Percentiles rank a stretch among this genome's conserved stretches.
Conservation (phyloP, 345 rosid species). For the Mercurialis annua region DNA sequence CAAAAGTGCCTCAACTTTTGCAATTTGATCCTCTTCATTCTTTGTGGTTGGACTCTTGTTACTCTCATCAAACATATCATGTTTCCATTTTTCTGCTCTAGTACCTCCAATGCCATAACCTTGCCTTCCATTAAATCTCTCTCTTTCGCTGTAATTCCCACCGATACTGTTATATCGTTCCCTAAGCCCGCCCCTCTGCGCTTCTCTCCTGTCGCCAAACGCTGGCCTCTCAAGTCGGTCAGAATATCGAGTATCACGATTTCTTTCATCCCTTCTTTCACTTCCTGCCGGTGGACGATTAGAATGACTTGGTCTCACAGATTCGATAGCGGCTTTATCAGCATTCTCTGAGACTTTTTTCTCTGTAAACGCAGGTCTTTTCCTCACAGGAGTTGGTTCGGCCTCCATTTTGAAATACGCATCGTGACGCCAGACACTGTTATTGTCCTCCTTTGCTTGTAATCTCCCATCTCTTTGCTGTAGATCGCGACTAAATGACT, state of each 20-base stretch:
- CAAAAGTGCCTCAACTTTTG: conserved; percentile 83
- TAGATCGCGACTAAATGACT: conserved; percentile 27
- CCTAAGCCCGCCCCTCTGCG: conserved; percentile 35
- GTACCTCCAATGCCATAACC: conserved; percentile 37
- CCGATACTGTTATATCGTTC: conserved; percentile 44
- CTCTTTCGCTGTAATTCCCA: conserved; percentile 49
- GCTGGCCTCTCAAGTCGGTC: conserved; percentile 46
- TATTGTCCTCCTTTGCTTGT: conserved; percentile 40
- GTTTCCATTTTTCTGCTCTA: conserved; percentile 81
- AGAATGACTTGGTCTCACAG: conserved; percentile 29
- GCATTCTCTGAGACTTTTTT: conserved; percentile 45
- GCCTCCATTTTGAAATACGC: conserved; percentile 55
- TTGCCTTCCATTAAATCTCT: conserved; percentile 48
- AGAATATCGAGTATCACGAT: conserved; percentile 33
- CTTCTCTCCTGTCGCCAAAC: conserved; percentile 47
- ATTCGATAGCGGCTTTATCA: conserved; percentile 35
- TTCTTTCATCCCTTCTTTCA: conserved; percentile 56
- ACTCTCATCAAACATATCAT: conserved; percentile 81
- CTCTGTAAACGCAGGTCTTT: conserved; percentile 91
- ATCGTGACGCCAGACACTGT: conserved; percentile 60
- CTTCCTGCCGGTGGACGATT: conserved; percentile 18
- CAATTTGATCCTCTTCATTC: conserved; percentile 88
- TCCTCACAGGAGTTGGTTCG: conserved; percentile 44
- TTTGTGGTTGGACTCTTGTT: conserved; percentile 60
- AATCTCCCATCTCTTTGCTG: conserved; percentile 42